Percentiles rank a stretch among this genome's conserved stretches.
Conservation (phyloP, 2,329 filamentous ascomycete species). For the Trichoderma breve region DNA sequence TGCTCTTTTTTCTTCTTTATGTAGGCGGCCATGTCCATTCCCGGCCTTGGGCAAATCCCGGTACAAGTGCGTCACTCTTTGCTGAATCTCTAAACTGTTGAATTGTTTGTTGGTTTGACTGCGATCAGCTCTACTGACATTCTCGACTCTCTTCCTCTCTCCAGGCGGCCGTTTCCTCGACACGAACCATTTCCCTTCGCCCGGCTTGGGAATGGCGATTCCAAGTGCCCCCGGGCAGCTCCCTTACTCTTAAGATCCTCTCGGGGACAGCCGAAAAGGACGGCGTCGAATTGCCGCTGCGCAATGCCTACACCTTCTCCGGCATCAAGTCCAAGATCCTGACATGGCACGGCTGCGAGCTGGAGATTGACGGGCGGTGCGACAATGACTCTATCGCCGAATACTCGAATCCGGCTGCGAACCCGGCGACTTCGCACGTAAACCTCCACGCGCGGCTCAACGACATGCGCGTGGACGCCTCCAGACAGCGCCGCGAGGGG, state of each 20-base stretch:
- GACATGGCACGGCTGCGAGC: conserved; percentile 85
- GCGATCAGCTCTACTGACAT: neutral
- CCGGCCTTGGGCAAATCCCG: conserved; percentile 67
- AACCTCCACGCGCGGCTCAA: conserved; percentile 89
- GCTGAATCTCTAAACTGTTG: neutral
- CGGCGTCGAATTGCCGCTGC: conserved; percentile 84
- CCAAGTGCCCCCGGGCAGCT: conserved; percentile 56
- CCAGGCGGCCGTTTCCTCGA: conserved; percentile 40
- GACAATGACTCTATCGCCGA: conserved; percentile 58
- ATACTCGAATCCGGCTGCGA: conserved; percentile 68
- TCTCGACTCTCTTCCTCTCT: neutral
- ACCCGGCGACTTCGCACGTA: conserved; percentile 73
- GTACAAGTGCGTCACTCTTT: conserved; percentile 47
- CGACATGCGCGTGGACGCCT: conserved; percentile 63
- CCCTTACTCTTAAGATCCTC: conserved; percentile 59
- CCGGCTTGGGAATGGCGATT: conserved; percentile 77
- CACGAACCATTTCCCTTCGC: conserved; percentile 52
- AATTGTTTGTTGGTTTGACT: neutral
- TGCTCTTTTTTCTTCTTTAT: conserved; percentile 28
- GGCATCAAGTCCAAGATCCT: conserved; percentile 84
- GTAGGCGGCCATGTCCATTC: conserved; percentile 63
- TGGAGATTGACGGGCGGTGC: conserved; percentile 69
- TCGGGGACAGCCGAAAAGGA: conserved; percentile 89
- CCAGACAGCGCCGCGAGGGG: conserved; percentile 50
- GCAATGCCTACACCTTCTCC: conserved; percentile 75